Evolutionary conservation across 2,329 filamentous ascomycete genomes (phyloP).

Genomic region (Septoria petroselini): DNA sequence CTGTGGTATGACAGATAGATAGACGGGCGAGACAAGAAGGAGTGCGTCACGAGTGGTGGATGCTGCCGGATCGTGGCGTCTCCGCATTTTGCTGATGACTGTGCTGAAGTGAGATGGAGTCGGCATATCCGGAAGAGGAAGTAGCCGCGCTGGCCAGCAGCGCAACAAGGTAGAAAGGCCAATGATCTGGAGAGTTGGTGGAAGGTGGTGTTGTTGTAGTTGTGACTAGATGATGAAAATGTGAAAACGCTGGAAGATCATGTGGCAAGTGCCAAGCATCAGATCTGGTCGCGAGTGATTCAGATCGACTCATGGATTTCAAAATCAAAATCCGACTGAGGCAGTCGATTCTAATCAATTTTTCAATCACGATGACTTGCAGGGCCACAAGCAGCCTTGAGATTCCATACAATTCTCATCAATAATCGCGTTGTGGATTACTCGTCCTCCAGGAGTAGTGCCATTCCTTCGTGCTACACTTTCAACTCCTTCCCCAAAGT

Average conservation of each 20-base stretch:
- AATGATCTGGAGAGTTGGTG: not conserved
- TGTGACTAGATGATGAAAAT: no score
- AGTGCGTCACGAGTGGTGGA: not conserved
- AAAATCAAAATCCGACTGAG: no score
- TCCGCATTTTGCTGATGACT: not conserved
- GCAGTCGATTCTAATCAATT: no score
- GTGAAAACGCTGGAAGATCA: no score
- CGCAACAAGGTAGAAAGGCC: not conserved
- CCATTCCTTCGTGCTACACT: slow-evolving; percentile 4
- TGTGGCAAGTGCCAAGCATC: no score
- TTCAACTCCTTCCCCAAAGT: slow-evolving; percentile 9
- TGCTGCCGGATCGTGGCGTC: not conserved
- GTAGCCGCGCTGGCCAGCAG: not conserved
- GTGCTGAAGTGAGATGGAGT: not conserved
- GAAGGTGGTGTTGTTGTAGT: not conserved
- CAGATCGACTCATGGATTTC: no score
- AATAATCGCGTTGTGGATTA: no score
- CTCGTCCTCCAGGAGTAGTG: slow-evolving; percentile 1
- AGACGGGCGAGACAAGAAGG: not conserved
- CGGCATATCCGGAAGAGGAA: not conserved
- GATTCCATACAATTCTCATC: no score
- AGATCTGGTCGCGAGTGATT: no score
- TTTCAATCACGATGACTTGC: no score
- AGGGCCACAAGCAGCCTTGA: no score
- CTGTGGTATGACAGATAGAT: not conserved